A percentile compares a stretch with the other conserved stretches of the same genome.
phyloP scores from a whole-genome alignment of 176 grass and related monocot species.

The Cymbopogon citratus region DNA sequence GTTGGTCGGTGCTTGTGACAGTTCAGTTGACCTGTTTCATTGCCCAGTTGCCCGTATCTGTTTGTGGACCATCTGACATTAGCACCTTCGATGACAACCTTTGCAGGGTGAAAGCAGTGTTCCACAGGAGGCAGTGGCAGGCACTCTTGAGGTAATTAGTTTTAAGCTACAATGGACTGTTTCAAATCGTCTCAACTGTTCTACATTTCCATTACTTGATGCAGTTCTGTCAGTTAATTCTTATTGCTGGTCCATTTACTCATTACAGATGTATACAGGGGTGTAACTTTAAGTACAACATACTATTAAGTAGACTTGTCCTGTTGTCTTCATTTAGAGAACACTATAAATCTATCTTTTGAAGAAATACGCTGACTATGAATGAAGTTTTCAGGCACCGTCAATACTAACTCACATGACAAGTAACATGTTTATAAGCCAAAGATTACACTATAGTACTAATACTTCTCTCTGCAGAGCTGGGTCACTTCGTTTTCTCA shows the following conservation, averaged over 20 bases:
- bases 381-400: neutral
- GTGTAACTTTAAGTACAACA: neutral
- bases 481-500: neutral
- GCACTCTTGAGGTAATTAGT: slow-evolving; percentile 75
- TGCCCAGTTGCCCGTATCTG: neutral
- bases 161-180: neutral
- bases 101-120: slow-evolving; percentile 81
- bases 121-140: slow-evolving; percentile 43
- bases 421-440: slow-evolving; percentile 4
- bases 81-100: neutral
- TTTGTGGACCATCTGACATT: neutral
- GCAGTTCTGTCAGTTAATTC: neutral
- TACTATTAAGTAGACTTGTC: neutral
- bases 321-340: neutral
- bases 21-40: neutral
- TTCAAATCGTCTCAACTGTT: neutral
- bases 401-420: neutral
- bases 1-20: neutral
- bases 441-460: neutral
- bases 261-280: neutral
- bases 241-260: neutral
- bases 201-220: neutral
- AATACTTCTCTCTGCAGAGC: neutral
- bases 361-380: neutral
- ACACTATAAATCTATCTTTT: neutral